Conservation (phyloP, 2,329 filamentous ascomycete genomes). For the Colletotrichum scovillei region DNA sequence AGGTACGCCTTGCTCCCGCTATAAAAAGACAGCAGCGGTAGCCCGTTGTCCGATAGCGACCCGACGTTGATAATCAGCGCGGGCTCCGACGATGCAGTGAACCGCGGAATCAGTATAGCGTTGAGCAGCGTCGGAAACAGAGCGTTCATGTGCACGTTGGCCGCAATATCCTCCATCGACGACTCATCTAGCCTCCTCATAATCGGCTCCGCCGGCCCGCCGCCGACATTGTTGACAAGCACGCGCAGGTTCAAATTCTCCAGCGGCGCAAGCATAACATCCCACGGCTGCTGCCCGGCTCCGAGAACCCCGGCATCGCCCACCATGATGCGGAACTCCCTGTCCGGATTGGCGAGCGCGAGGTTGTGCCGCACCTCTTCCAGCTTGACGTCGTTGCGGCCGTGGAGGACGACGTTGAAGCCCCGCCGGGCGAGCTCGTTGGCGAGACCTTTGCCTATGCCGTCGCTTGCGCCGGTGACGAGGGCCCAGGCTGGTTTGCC, state of each 20-base stretch:
- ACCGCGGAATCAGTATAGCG: constrained; percentile 17
- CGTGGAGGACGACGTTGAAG: constrained; percentile 69
- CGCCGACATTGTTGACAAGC: constrained; percentile 39
- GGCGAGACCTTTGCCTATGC: constrained; percentile 64
- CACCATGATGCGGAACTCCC: constrained; percentile 52
- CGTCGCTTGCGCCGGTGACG: constrained; percentile 65
- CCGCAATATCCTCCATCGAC: constrained; percentile 8
- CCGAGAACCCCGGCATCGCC: constrained; percentile 52
- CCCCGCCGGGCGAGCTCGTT: constrained; percentile 61
- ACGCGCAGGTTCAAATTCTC: constrained; percentile 37
- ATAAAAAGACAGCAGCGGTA: constrained; percentile 28
- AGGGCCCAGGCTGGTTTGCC: constrained; percentile 54
- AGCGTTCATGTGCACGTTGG: constrained; percentile 27
- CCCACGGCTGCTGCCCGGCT: constrained; percentile 7
- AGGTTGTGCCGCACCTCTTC: constrained; percentile 53
- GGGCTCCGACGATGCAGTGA: not conserved
- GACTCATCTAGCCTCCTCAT: constrained; percentile 24
- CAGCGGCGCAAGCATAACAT: constrained; percentile 27
- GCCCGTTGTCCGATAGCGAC: constrained; percentile 23
- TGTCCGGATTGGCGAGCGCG: constrained; percentile 48
- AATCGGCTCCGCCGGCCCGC: constrained; percentile 4
- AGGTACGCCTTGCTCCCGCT: constrained; percentile 31
- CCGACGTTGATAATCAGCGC: constrained; percentile 33
- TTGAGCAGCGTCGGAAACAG: constrained; percentile 31
- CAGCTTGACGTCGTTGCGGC: constrained; percentile 63